These are phyloP conservation scores for Ichthyophthirius multifiliis DNA, from an alignment of 169 alveolate genomes.

Conservation along the genomic window DNA sequence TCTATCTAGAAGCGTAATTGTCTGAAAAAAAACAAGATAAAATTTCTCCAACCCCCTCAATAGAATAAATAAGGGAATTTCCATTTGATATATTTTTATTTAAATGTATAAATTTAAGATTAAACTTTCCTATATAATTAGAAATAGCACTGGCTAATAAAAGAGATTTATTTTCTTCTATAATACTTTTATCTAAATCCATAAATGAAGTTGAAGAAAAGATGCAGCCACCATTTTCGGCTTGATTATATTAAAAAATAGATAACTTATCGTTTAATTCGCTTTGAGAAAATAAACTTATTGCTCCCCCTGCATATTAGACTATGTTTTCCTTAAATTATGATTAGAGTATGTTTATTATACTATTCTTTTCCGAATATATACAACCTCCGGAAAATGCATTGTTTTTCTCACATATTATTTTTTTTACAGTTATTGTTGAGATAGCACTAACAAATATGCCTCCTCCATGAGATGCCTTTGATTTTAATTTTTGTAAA, in stretches of 20 bases:
- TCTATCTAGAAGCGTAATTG: neutral
- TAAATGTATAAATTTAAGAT: neutral
- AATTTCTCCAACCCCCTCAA: neutral
- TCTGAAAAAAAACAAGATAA: neutral
- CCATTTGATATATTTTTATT: neutral
- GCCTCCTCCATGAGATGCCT: constrained; percentile 10
- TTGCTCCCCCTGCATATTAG: neutral
- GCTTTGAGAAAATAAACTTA: neutral
- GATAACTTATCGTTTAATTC: neutral
- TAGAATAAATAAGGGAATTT: neutral
- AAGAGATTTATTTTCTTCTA: neutral
- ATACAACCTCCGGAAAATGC: neutral
- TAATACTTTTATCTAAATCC: neutral
- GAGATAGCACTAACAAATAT: neutral
- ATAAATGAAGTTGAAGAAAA: neutral
- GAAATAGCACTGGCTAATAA: neutral
- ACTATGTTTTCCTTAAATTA: neutral
- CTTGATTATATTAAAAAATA: neutral
- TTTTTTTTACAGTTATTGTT: neutral
- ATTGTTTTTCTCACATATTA: neutral
- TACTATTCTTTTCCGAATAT: neutral
- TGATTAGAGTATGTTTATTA: neutral
- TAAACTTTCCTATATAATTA: neutral
- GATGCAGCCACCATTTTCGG: neutral
- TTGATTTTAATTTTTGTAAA: neutral